Evolutionary conservation across 2,329 filamentous ascomycete genomes (phyloP).

Genomic region (Sclerotinia minor): DNA sequence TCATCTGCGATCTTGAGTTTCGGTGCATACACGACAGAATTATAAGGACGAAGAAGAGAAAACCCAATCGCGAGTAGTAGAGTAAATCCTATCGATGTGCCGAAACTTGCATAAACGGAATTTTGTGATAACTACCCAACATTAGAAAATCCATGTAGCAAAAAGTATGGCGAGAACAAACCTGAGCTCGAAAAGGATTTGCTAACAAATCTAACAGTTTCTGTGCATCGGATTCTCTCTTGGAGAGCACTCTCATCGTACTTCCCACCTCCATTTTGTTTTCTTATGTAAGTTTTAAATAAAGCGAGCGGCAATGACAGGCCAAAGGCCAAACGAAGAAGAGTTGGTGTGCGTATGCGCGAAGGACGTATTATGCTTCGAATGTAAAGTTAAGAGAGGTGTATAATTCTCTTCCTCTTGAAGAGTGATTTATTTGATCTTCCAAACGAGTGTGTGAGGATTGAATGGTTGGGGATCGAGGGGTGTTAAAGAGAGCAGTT

Average conservation of each 20-base stretch:
- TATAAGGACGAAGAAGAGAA: conserved; percentile 86
- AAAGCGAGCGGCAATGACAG: conserved; percentile 39
- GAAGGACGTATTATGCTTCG: neutral
- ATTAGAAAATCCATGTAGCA: conserved; percentile 25
- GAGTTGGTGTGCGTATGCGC: conserved; percentile 11
- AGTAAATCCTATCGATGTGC: conserved; percentile 75
- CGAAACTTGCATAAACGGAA: conserved; percentile 77
- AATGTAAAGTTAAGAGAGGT: neutral
- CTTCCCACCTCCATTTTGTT: conserved; percentile 31
- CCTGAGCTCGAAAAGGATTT: conserved; percentile 38
- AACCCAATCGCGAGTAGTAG: conserved; percentile 74
- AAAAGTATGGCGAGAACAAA: conserved; percentile 22
- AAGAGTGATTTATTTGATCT: neutral
- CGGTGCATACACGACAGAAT: conserved; percentile 90
- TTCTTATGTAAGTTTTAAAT: neutral
- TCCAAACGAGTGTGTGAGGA: neutral
- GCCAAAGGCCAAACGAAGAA: conserved; percentile 37
- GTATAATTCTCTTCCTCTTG: neutral
- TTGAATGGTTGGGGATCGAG: neutral
- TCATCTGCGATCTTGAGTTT: conserved; percentile 91
- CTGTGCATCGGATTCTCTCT: conserved; percentile 30
- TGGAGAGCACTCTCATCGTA: conserved; percentile 28
- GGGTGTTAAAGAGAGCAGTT: neutral
- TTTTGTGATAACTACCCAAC: conserved; percentile 43
- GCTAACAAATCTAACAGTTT: conserved; percentile 38